Conservation (phyloP, 2,329 filamentous ascomycete genomes). For the Oidium heveae region DNA sequence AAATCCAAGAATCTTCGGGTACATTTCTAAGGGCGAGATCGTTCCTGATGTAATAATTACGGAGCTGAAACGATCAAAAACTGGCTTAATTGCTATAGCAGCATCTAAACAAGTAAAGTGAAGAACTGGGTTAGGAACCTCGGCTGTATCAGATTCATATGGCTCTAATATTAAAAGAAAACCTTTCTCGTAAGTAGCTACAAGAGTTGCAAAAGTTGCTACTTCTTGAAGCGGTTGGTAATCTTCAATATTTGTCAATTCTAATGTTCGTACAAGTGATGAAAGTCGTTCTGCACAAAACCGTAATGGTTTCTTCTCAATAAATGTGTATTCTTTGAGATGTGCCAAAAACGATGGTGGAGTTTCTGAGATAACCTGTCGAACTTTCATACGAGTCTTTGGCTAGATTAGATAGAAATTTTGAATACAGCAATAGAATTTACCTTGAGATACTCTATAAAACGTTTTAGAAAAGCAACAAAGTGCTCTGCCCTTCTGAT, state of each 20-base stretch:
- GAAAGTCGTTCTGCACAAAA: constrained; percentile 92
- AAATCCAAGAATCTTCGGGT: constrained; percentile 95
- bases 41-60: constrained; percentile 97
- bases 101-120: constrained; percentile 95
- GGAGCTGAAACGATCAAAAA: constrained; percentile 91
- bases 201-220: constrained; percentile 85
- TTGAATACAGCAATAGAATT: constrained; percentile 3
- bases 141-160: constrained; percentile 83
- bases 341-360: constrained; percentile 82
- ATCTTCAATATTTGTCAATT: constrained; percentile 93
- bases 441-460: constrained; percentile 85
- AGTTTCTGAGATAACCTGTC: constrained; percentile 91
- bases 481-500: constrained; percentile 93
- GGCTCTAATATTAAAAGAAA: constrained; percentile 94
- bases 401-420: not conserved
- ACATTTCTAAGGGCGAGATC: constrained; percentile 93
- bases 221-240: constrained; percentile 94
- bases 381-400: constrained; percentile 87
- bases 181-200: constrained; percentile 89
- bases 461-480: constrained; percentile 77
- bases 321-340: constrained; percentile 86
- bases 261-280: constrained; percentile 78
- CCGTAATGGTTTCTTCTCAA: constrained; percentile 79
- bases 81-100: constrained; percentile 90
- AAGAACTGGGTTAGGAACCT: constrained; percentile 86